Base-by-base conservation (phyloP, 495 filamentous ascomycete genomes). In the Talaromyces adpressus region DNA sequence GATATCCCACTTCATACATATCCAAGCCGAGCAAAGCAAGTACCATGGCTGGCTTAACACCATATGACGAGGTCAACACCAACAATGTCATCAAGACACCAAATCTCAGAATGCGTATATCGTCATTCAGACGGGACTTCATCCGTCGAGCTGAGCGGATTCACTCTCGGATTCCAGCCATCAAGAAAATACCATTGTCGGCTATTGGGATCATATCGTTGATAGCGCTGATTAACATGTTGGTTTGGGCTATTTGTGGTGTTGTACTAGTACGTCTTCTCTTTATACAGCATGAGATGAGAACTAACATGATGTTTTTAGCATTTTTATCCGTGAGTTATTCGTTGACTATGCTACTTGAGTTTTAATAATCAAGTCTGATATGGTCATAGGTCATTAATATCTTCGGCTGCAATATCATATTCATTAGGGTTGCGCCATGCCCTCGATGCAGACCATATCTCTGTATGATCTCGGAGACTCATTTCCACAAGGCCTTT, bases 381-480 rank as follows among this genome's bases (percentile, higher is more conserved):
- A 66, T 57, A 25, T 25, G 14, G 0, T 56, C 11, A 63, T 63
- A 87, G 84, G 6, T 75, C 82, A 4, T 78, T 97, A 62, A 85
- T 92, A 47, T 89, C 88, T 16, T 88, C 91, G 4, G 89, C 93
- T 4, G 85, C 93, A 16, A 82, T 96, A 0, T 85, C 93, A 14
- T 97, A 95, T 72, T 93, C 92, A 0, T 81, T 98, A 6, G 93
- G 94, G 6, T 82, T 98, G 22, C 86, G 94, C 59, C 93, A 98
- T 81, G 94, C 94, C 3, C 86, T 97, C 57, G 94, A 97, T 71
- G 94, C 94, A 16, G 93, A 98, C 74, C 94, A 98, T 76, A 97
- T 98, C 74, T 87, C 89, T 57, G 84, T 87, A 75, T 30, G 68
- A 57, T 18, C 32, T 16, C 3, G 18, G 27, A 23, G 5, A n/a